These are phyloP conservation scores for Babesia bigemina DNA, from an alignment of 169 alveolate genomes.

Conservation along the genomic window DNA sequence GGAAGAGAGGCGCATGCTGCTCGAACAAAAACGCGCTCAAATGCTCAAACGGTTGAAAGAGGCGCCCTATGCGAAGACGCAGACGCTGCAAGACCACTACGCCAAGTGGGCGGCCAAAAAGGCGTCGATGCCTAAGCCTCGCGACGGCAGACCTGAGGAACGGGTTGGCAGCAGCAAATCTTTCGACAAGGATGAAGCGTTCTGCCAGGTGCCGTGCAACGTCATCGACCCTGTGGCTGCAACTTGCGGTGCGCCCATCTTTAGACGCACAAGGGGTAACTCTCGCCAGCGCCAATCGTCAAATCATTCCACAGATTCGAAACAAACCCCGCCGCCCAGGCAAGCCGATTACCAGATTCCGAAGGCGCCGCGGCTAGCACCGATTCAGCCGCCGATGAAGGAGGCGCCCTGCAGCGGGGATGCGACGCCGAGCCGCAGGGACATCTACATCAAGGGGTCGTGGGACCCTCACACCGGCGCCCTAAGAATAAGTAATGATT, in stretches of 20 bases:
- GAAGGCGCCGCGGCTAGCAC: neutral
- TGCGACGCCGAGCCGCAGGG: neutral
- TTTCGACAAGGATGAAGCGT: neutral
- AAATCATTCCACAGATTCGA: neutral
- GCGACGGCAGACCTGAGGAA: neutral
- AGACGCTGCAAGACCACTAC: slow-evolving; percentile 20
- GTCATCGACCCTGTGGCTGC: neutral
- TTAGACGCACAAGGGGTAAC: slow-evolving; percentile 18
- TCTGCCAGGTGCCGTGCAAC: neutral
- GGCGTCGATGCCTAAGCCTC: neutral
- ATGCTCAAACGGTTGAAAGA: slow-evolving; percentile 12
- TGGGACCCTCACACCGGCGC: slow-evolving; percentile 55
- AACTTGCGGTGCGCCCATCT: neutral
- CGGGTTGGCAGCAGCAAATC: neutral
- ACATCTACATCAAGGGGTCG: slow-evolving; percentile 47
- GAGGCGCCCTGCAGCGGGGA: neutral
- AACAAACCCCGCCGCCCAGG: neutral
- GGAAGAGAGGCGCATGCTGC: slow-evolving; percentile 36
- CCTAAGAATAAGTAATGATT: slow-evolving; percentile 51
- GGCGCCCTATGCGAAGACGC: neutral
- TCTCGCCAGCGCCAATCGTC: neutral
- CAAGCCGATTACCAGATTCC: neutral
- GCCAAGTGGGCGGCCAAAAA: slow-evolving; percentile 10
- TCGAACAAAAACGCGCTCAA: slow-evolving; percentile 41
- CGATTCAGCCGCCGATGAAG: neutral